Percentiles rank a stretch among this genome's conserved stretches.
Conservation (phyloP, 2,329 filamentous ascomycete species). For the Fusarium abutilonis region DNA sequence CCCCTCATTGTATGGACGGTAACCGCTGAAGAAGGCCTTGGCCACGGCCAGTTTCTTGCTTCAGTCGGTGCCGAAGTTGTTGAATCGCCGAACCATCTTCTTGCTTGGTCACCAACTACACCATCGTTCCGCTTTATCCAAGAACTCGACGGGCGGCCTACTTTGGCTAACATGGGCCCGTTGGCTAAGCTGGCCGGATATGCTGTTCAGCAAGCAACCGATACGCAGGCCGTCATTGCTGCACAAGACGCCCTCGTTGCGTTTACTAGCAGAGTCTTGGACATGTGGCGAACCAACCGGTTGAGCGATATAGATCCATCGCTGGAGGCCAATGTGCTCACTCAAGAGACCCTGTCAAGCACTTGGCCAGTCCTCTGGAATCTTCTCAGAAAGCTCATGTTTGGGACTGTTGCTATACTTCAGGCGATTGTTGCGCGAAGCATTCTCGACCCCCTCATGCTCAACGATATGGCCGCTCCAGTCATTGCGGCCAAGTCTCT, state of each 20-base stretch:
- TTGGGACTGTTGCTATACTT: constrained; percentile 78
- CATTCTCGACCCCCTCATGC: constrained; percentile 61
- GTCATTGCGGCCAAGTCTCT: constrained; percentile 76
- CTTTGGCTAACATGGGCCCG: constrained; percentile 74
- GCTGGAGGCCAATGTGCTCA: constrained; percentile 71
- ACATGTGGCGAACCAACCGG: constrained; percentile 78
- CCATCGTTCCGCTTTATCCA: constrained; percentile 69
- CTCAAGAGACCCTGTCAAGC: constrained; percentile 69
- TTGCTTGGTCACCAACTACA: constrained; percentile 72
- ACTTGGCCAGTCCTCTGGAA: constrained; percentile 80
- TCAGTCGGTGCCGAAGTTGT: constrained; percentile 74
- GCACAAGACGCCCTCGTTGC: constrained; percentile 70
- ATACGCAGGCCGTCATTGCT: constrained; percentile 58
- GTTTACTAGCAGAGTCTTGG: constrained; percentile 72
- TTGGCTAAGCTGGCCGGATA: constrained; percentile 72
- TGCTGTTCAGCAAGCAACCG: constrained; percentile 65
- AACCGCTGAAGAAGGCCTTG: constrained; percentile 77
- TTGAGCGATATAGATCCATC: constrained; percentile 77
- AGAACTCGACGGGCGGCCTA: constrained; percentile 66
- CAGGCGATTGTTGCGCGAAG: constrained; percentile 75
- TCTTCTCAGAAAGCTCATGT: constrained; percentile 78
- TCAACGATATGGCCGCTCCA: constrained; percentile 62
- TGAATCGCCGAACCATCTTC: constrained; percentile 53
- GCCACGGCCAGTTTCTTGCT: constrained; percentile 78
- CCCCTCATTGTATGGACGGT: constrained; percentile 75